These are phyloP conservation scores for Coemansia sp. DNA, from an alignment of 192 early-diverging fungal genomes.

Conservation along the genomic window DNA sequence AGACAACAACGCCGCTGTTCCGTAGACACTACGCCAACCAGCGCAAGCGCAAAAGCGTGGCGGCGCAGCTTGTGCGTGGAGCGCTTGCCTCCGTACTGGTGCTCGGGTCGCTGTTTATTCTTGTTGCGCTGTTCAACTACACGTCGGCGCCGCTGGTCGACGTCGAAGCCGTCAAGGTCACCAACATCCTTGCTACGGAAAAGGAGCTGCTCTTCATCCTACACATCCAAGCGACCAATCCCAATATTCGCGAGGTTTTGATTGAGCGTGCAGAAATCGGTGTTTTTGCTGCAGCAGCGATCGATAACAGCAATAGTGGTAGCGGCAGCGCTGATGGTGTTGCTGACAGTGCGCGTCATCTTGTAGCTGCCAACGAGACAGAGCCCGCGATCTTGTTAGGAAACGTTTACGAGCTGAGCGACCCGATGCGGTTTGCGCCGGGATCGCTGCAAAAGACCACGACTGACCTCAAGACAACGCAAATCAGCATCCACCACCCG, in stretches of 20 bases:
- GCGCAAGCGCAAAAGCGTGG: constrained; percentile 37
- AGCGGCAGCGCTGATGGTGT: background rate
- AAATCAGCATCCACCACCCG: constrained; percentile 54
- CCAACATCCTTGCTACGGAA: constrained; percentile 65
- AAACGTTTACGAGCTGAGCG: constrained; percentile 49
- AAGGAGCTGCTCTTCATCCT: constrained; percentile 72
- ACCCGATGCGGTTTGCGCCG: constrained; percentile 51
- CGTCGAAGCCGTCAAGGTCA: constrained; percentile 55
- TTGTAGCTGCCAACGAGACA: constrained; percentile 31
- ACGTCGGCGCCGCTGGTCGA: constrained; percentile 55
- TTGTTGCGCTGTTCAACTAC: constrained; percentile 51
- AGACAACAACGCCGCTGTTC: constrained; percentile 54
- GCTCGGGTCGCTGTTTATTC: constrained; percentile 37
- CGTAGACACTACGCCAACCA: constrained; percentile 39
- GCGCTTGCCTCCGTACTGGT: constrained; percentile 22
- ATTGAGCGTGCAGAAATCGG: constrained; percentile 61
- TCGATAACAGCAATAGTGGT: constrained; percentile 22
- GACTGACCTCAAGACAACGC: constrained; percentile 44
- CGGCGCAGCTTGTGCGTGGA: constrained; percentile 28
- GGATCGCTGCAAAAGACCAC: constrained; percentile 34
- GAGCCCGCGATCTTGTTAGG: constrained; percentile 52
- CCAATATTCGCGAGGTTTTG: constrained; percentile 61
- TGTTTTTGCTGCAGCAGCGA: constrained; percentile 64
- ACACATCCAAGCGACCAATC: constrained; percentile 61
- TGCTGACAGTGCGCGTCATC: background rate